A percentile compares a stretch with the other conserved stretches of the same genome.
Evolutionary conservation across 345 rosid genomes (phyloP).

Genomic region (Carallia pectinifolia): DNA sequence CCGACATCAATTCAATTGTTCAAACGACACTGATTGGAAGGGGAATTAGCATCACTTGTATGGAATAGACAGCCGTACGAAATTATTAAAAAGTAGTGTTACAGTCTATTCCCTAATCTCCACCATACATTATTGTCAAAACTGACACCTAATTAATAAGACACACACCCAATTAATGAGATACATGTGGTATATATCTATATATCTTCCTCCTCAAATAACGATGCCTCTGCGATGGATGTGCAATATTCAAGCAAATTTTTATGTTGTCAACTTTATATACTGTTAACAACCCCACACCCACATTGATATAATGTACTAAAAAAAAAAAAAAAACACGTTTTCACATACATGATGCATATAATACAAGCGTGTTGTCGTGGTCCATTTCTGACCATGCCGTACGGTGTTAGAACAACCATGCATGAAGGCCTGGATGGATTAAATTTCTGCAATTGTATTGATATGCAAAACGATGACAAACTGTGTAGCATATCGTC

Average conservation of each 20-base stretch:
- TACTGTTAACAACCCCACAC: not conserved
- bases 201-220: not conserved
- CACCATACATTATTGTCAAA: conserved; percentile 23
- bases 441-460: not conserved
- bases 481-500: too few relatives aligned
- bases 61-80: conserved; percentile 8
- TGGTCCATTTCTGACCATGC: conserved; percentile 14
- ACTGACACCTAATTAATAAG: conserved; percentile 14
- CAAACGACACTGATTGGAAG: conserved; percentile 5
- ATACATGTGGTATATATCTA: conserved; percentile 6
- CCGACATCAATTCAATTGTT: not conserved
- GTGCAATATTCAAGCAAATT: not conserved
- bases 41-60: conserved; percentile 5
- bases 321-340: not conserved
- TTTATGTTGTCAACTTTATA: not conserved
- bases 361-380: not conserved
- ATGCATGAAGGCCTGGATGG: not conserved
- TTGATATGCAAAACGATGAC: not conserved
- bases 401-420: not conserved
- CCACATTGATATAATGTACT: too few relatives aligned
- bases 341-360: too few relatives aligned
- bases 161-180: conserved; percentile 13
- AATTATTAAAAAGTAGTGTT: not conserved
- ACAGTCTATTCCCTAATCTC: conserved; percentile 13
- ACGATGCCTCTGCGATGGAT: not conserved